A percentile compares a stretch with the other conserved stretches of the same genome.
Evolutionary conservation across 768 basidiomycete genomes (phyloP).

Genomic region (Daedalea quercina): DNA sequence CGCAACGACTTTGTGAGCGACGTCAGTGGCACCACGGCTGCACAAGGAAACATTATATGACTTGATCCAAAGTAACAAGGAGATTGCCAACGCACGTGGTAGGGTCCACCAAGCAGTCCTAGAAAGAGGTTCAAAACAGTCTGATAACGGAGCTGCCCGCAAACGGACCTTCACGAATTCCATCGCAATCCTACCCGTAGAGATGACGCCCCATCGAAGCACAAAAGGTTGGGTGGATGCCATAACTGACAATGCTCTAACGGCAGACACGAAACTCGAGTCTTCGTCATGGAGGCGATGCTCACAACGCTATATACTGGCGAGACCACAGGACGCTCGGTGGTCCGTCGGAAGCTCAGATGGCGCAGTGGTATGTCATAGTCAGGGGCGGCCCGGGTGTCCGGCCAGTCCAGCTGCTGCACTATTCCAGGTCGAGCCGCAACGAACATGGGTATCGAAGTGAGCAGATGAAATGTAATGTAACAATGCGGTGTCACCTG

Average conservation of each 20-base stretch:
- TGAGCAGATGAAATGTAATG: background rate
- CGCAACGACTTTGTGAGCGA: conserved; percentile 61
- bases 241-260: too few relatives aligned
- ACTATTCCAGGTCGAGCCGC: background rate
- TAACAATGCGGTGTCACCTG: background rate
- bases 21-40: conserved; percentile 62
- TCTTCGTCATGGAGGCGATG: background rate
- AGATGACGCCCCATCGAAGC: conserved; percentile 83
- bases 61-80: too few relatives aligned
- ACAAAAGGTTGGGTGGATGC: conserved; percentile 28
- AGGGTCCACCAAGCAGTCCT: conserved; percentile 78
- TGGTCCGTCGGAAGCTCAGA: conserved; percentile 1
- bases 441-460: background rate
- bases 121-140: background rate
- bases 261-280: background rate
- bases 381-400: background rate
- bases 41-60: background rate
- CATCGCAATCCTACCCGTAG: conserved; percentile 68
- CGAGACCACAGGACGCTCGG: background rate
- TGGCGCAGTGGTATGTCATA: background rate
- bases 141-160: background rate
- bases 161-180: conserved; percentile 55
- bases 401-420: background rate
- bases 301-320: background rate
- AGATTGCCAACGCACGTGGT: conserved; percentile 45